These are phyloP conservation scores for Arthroderma sp. DNA, from an alignment of 2,329 filamentous ascomycete genomes.

Conservation along the genomic window DNA sequence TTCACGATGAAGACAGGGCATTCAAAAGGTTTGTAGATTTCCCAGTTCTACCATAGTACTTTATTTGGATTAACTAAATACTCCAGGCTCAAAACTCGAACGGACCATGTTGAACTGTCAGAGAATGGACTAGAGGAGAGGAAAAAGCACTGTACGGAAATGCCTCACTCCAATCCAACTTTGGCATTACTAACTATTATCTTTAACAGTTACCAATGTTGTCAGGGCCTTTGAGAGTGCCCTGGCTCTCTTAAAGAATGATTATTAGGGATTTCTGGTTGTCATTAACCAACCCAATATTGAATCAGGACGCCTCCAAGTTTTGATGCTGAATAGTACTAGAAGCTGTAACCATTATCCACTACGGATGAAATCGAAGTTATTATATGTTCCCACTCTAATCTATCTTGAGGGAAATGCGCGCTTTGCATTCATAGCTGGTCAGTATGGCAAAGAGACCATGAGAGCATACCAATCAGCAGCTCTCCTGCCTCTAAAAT, in stretches of 20 bases:
- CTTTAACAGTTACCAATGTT: constrained; percentile 28
- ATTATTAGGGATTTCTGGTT: constrained; percentile 7
- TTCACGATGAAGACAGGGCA: constrained; percentile 63
- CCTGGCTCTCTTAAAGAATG: constrained; percentile 29
- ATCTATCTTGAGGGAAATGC: too few species aligned
- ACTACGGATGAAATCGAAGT: too few species aligned
- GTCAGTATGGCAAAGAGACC: too few species aligned
- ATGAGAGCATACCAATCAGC: too few species aligned
- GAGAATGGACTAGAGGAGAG: constrained; percentile 60
- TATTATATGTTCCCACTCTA: too few species aligned
- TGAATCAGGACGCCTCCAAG: too few species aligned
- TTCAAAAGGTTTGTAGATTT: constrained; percentile 50
- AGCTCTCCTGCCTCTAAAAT: too few species aligned
- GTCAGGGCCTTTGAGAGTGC: constrained; percentile 37
- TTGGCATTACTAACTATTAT: constrained; percentile 1
- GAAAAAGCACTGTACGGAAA: constrained; percentile 61
- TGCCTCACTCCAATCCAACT: neutral
- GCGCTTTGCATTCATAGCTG: too few species aligned
- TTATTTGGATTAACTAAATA: neutral
- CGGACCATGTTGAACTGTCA: constrained; percentile 59
- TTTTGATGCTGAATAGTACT: too few species aligned
- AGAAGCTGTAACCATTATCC: too few species aligned
- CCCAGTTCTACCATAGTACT: neutral
- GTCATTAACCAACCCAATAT: too few species aligned
- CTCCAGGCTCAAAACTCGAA: constrained; percentile 60